Conservation (phyloP, 208 protist genomes). For the Trichomonas gallinae region DNA sequence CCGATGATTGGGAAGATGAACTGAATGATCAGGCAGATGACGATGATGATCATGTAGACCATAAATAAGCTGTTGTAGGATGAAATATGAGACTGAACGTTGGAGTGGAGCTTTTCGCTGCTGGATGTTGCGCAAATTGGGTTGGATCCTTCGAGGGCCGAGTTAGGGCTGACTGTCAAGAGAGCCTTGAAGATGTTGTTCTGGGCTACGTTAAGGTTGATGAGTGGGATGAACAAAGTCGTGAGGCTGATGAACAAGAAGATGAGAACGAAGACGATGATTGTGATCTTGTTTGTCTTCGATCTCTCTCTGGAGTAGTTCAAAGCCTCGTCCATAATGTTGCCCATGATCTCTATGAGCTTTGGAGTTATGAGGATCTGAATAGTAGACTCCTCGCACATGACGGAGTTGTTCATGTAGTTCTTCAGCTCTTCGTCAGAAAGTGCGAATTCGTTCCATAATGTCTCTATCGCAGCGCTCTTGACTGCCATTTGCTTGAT, state of each 20-base stretch:
- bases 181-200: not conserved
- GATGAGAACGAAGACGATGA: not conserved
- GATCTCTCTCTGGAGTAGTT: not conserved
- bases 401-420: not conserved
- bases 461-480: not conserved
- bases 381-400: not conserved
- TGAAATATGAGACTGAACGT: not conserved
- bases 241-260: not conserved
- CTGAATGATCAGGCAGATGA: not conserved
- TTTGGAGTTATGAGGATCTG: not conserved
- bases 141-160: not conserved
- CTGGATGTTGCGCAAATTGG: not conserved
- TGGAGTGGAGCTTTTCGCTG: not conserved
- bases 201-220: not conserved
- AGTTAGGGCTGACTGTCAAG: not conserved
- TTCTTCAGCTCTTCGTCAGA: not conserved
- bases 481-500: not conserved
- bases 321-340: not conserved
- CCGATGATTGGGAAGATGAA: not conserved
- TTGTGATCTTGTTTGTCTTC: not conserved
- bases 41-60: not conserved
- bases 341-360: not conserved
- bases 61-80: not conserved
- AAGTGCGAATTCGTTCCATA: not conserved
- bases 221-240: not conserved